Evolutionary conservation across 2,329 filamentous ascomycete genomes (phyloP).

Genomic region (Fusarium palustre): DNA sequence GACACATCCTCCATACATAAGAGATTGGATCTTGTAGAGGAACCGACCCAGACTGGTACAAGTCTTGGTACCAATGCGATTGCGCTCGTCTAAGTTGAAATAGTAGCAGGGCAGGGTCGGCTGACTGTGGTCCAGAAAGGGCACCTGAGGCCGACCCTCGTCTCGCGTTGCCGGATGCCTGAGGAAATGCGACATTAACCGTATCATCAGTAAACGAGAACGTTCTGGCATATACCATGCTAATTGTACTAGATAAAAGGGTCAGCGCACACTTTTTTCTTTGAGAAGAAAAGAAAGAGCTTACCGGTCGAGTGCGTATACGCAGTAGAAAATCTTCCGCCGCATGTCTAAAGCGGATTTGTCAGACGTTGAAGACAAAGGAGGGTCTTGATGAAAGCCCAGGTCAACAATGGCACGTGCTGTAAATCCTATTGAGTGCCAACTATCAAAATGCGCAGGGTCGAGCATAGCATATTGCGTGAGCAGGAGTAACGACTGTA

Average conservation of each 20-base stretch:
- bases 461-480: slow-evolving; percentile 92
- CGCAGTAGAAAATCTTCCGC: slow-evolving; percentile 87
- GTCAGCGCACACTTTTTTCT: slow-evolving; percentile 34
- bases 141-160: slow-evolving; percentile 57
- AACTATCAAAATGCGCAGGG: slow-evolving; percentile 90
- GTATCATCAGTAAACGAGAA: slow-evolving; percentile 96
- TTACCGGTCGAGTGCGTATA: slow-evolving; percentile 89
- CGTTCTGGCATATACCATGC: slow-evolving; percentile 85
- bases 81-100: slow-evolving; percentile 88
- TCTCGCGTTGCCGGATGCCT: slow-evolving; percentile 58
- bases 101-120: slow-evolving; percentile 79
- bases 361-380: slow-evolving; percentile 74
- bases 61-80: slow-evolving; percentile 88
- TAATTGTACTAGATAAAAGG: slow-evolving; percentile 73
- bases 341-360: slow-evolving; percentile 79
- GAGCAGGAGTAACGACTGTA: slow-evolving; percentile 87
- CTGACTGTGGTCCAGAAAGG: slow-evolving; percentile 60
- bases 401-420: slow-evolving; percentile 88
- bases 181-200: slow-evolving; percentile 82
- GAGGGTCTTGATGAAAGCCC: slow-evolving; percentile 92
- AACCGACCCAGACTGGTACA: slow-evolving; percentile 81
- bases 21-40: slow-evolving; percentile 75
- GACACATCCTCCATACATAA: slow-evolving; percentile 81
- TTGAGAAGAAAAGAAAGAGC: slow-evolving; percentile 37
- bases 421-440: slow-evolving; percentile 93